Conservation (phyloP, 2,329 filamentous ascomycete genomes). For the Fusarium sp. region DNA sequence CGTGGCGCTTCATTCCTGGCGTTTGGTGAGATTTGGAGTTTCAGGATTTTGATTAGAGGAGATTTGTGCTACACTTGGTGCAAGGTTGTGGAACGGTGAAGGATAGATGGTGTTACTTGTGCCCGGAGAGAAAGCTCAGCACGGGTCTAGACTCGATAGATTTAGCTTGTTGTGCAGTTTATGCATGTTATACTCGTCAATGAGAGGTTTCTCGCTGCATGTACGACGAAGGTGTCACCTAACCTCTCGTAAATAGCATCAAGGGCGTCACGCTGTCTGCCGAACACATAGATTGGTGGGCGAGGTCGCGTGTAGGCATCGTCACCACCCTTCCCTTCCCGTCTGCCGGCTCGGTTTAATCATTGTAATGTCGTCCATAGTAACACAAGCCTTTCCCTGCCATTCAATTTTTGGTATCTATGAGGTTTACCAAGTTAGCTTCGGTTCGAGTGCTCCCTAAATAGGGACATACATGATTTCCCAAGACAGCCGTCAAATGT, state of each 20-base stretch:
- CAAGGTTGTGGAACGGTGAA: background rate
- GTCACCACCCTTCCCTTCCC: background rate
- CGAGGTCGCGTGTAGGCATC: background rate
- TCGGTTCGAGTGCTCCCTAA: background rate
- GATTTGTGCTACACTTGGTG: background rate
- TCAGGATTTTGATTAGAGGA: rapidly evolving
- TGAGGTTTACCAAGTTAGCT: no score
- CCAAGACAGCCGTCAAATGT: rapidly evolving
- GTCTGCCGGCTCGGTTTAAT: background rate
- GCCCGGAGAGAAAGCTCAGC: background rate
- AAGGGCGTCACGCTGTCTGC: rapidly evolving
- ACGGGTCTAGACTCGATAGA: background rate
- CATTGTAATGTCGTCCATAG: background rate
- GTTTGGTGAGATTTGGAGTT: conserved; percentile 37
- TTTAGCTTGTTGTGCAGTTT: background rate
- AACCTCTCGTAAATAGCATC: background rate
- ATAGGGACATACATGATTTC: rapidly evolving
- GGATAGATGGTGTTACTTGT: background rate
- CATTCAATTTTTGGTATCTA: rapidly evolving
- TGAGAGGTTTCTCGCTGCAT: rapidly evolving
- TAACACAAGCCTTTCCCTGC: background rate
- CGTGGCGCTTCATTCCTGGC: conserved; percentile 55
- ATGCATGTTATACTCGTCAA: background rate
- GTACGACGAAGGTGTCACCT: background rate
- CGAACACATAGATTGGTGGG: background rate